Evolutionary conservation across 2,329 filamentous ascomycete species (phyloP), one percentile per base, ranked within the genome.

Genomic region (Fusarium irregulare): DNA sequence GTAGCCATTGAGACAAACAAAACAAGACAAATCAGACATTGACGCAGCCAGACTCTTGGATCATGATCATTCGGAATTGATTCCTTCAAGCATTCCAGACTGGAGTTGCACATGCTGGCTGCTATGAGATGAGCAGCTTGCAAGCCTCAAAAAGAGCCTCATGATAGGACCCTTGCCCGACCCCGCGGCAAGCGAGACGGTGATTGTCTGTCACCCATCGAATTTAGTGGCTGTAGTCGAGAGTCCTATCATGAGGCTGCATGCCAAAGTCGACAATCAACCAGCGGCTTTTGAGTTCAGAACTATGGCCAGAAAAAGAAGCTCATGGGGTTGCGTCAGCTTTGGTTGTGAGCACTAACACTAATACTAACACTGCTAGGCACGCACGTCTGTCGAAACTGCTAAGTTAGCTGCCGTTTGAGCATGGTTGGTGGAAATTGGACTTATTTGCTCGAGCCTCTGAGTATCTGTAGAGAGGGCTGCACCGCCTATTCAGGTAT

Each of bases 271-370:
- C 28, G 25, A 70, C 71, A 70, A 64, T 64, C 70, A 74, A 64
- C 66, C 58, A 60, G 60, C 57, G 65, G 58, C 62, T 63, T 68
- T 70, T 72, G 50, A 63, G 57, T 65, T 75, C 65, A 67, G 58
- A 56, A 59, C 72, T 62, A 74, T 73, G 44, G 59, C 65, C 50
- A 70, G 64, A 75, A 45, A 56, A 60, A 75, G 70, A 51, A 73
- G 56, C 60, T 71, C 66, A 57, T 42, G 55, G 23, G 23, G 66
- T 75, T 66, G 71, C 71, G 70, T 75, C 71, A 75, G 67, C 72
- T 68, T 40, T 65, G 63, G 67, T 71, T 48, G 62, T 67, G 73
- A 69, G 70, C 68, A 62, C 68, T 73, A 37, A 32, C 30, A 32
- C 30, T 73, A 37, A 32, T 13, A 32, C 30, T 7, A 32, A 37